Conservation (phyloP, 768 basidiomycete species). For the Suillus subalutaceus region DNA sequence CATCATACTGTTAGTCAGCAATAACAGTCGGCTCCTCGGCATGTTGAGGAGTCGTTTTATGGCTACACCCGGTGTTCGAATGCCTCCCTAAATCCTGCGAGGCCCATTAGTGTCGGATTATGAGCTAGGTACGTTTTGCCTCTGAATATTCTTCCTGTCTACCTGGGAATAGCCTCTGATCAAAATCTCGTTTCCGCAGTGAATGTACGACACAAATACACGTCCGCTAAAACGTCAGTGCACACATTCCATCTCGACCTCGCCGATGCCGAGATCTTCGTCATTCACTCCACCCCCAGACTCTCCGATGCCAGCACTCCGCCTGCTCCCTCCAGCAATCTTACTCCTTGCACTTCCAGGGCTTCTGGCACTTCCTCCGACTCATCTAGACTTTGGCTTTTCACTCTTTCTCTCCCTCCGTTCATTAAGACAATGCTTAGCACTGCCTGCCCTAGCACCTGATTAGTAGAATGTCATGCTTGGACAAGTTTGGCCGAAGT, state of each 20-base stretch:
- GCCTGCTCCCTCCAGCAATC: constrained; percentile 43
- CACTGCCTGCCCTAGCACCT: constrained; percentile 50
- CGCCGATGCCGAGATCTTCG: neutral
- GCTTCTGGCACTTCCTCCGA: constrained; percentile 66
- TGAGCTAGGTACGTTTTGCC: too few species aligned
- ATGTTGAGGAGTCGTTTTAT: too few species aligned
- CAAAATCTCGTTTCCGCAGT: too few species aligned
- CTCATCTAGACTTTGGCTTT: constrained; percentile 53
- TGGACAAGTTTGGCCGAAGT: constrained; percentile 73
- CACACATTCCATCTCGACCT: constrained; percentile 9
- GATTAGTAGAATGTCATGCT: constrained; percentile 69
- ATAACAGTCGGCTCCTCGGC: too few species aligned
- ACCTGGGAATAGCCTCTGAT: too few species aligned
- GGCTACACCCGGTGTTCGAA: too few species aligned
- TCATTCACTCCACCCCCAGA: constrained; percentile 4
- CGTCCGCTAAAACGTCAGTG: constrained; percentile 41
- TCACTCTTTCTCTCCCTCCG: constrained; percentile 59
- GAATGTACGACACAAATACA: constrained; percentile 32
- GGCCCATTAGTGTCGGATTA: too few species aligned
- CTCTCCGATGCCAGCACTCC: constrained; percentile 20
- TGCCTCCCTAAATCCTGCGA: too few species aligned
- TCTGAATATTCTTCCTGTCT: too few species aligned
- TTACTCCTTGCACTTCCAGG: constrained; percentile 66
- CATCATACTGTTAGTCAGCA: too few species aligned
- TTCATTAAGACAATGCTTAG: constrained; percentile 60